Base-by-base conservation (phyloP, 176 grass and related monocot species). In the Luzula sylvatica region DNA sequence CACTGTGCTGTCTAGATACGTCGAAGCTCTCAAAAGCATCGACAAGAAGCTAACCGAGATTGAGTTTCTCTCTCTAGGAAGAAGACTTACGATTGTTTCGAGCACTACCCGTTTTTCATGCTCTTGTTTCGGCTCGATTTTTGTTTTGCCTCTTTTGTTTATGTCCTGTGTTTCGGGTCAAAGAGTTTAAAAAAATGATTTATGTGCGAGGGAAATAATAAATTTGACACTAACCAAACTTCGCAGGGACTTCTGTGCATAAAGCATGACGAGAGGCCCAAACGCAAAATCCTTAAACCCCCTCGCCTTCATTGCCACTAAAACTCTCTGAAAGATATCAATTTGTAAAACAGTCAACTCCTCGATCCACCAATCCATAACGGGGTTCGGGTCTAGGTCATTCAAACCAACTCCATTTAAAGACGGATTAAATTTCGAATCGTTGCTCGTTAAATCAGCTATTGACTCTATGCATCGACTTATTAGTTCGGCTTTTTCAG, bases 1-100 rank as follows among this genome's bases (percentile, higher is more conserved):
- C 26, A 89, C 57, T 9, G 92, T 86, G 21, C 84, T 89, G 58
- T 96, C 85, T 2, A 96, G 77, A 53, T 65, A 73, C 4, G 86
- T 70, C 49, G 92, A 75, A 8, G 85, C 70, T 3, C 81, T 76
- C 4, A 89, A 71, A 26, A 96, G 92, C 92, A 82, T 86, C 0
- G 92, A 89, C 3, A 96, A 59, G 58, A 96, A 96, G 68, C 84
- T 89, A 15, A 86, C 78, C 0, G 92, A 96, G 65, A 86, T 53
- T 23, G 77, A 60, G 52, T 96, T 96, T 48, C 70, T 66, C 65
- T 89, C 92, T 52, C 72, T 61, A 6, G 92, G 92, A 25, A 96
- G 66, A 23, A 96, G 71, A 47, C 64, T 89, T 42, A 96, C 92
- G 39, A 96, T 72, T 23, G 81, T 89, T 19, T 96, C 92, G 0